Percentiles rank a stretch among this genome's conserved stretches.
phyloP scores from a whole-genome alignment of 202 grass and related monocot species.

The Bolboschoenoplectus hybrid region DNA sequence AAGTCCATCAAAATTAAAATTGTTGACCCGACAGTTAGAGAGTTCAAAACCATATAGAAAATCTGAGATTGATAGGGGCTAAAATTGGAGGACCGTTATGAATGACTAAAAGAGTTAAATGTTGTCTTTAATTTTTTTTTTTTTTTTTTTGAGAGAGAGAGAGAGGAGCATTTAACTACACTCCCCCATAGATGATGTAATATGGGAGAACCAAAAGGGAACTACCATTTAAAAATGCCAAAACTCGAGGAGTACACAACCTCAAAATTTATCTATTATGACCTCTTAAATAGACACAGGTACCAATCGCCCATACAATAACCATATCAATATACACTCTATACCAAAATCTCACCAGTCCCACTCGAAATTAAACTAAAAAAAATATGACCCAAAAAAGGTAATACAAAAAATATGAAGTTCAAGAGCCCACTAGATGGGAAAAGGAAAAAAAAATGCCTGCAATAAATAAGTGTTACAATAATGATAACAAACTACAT shows the following conservation, averaged over 20 bases:
- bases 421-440: conserved; percentile 3
- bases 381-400: conserved; percentile 26
- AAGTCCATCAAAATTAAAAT: too few relatives aligned
- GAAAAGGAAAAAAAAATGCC: background rate
- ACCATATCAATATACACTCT: conserved; percentile 44
- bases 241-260: background rate
- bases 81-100: too few relatives aligned
- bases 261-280: conserved; percentile 32
- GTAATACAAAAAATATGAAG: conserved; percentile 30
- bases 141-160: too few relatives aligned
- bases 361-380: conserved; percentile 34
- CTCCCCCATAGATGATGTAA: background rate
- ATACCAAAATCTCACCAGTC: conserved; percentile 37
- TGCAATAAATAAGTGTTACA: conserved; percentile 36
- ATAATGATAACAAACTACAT: conserved; percentile 35
- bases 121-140: too few relatives aligned
- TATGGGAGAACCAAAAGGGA: background rate
- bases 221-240: background rate
- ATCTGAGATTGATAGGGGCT: too few relatives aligned
- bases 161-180: background rate
- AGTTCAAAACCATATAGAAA: too few relatives aligned
- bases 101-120: too few relatives aligned
- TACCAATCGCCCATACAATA: conserved; percentile 40
- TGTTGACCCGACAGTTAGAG: too few relatives aligned
- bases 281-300: conserved; percentile 25